Evolutionary conservation across 73 alveolate genomes (phyloP).

Genomic region (Paramecium biaurelia): DNA sequence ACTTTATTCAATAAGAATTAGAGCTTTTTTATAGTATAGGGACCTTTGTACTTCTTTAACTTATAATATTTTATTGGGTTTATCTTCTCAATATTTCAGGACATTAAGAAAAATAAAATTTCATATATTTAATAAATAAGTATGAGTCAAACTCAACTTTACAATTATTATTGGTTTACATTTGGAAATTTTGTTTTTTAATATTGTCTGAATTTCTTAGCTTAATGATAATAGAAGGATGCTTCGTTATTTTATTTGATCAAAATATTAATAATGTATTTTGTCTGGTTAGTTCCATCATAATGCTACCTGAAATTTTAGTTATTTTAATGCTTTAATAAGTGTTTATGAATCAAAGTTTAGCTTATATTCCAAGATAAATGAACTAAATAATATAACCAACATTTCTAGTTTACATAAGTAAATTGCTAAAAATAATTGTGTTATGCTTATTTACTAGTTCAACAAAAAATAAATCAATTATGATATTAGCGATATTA

Average conservation of each 20-base stretch:
- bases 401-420: not conserved
- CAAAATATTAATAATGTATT: not conserved
- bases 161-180: not conserved
- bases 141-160: not conserved
- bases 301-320: not conserved
- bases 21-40: not conserved
- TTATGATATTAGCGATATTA: not conserved
- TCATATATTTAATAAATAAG: not conserved
- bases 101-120: not conserved
- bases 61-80: not conserved
- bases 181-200: not conserved
- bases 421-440: not conserved
- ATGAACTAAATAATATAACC: not conserved
- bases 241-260: not conserved
- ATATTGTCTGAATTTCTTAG: not conserved
- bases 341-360: not conserved
- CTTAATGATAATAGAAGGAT: not conserved
- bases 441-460: not conserved
- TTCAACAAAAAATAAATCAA: not conserved
- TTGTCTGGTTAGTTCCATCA: not conserved
- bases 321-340: not conserved
- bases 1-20: not conserved
- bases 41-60: not conserved
- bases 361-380: not conserved
- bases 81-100: not conserved